Base-by-base conservation (phyloP, 768 basidiomycete species). In the Boletus fagicola region DNA sequence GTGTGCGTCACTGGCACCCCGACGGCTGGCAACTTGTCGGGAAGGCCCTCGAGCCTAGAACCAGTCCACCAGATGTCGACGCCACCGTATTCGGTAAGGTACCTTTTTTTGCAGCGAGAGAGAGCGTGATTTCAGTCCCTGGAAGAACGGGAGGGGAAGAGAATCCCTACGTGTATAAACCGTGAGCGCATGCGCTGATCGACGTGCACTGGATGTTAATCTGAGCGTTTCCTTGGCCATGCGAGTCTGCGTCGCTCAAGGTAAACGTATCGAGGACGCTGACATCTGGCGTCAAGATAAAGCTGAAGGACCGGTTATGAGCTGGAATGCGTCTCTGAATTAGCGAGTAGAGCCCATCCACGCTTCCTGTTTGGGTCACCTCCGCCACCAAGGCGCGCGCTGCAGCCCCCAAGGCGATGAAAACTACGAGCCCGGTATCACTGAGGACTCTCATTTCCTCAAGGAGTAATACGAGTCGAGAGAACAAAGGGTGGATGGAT, bases 61-160 rank as follows among this genome's bases (percentile, higher is more conserved):
- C 76, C 74, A 2, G 76, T 76, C 76, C 76, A 77, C 73, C 74
- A 77, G 45, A 77, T 77, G 48, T 77, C 76, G 6, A 77, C 73
- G 1, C 71, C 68, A 5, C 69, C 74, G 47, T 69, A 65, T 28
- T 73, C 68, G 1, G 74, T 76, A 36, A 74, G 65, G 56, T 77
- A 77, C 3, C 74, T 75, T 40, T 45, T 42, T 28, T 16, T 49
- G 40, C 33, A 4, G 16, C 36, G n/a, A 11, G 11, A 20, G 15
- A 24, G 18, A 40, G 18, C 12, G 2, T 15, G 16, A 40, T 35
- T 1, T 40, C 20, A 42, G 49, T 11, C 7, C 9, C 2, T 3
- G 51, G n/a, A 39, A 45, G 35, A 30, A 35, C 28, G 33, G 12
- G 24, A 26, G 8, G 35, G 16, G 15, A 28, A 39, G 26, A n/a